Evolutionary conservation across 148 eudicot species (phyloP).

Genomic region (Chenopodium album): DNA sequence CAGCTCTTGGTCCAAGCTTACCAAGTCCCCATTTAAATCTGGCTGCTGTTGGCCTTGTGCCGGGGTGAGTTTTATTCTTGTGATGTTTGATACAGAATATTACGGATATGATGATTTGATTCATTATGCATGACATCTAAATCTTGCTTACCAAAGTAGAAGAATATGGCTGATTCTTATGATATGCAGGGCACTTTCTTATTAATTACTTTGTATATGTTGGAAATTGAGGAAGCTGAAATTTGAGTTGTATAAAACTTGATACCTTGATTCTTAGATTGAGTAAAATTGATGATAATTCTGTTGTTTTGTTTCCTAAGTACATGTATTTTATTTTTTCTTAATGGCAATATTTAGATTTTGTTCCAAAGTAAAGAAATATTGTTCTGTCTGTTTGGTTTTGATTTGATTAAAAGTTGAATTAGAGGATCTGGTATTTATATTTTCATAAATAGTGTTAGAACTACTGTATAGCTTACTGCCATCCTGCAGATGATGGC

Average conservation of each 20-base stretch:
- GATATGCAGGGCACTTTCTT: not conserved
- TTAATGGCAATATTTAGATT: not conserved
- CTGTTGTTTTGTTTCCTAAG: not conserved
- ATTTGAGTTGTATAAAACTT: not conserved
- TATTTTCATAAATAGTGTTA: not conserved
- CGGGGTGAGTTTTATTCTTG: constrained; percentile 50
- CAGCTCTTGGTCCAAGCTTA: constrained; percentile 87
- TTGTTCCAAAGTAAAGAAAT: not conserved
- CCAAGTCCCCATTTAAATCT: constrained; percentile 79
- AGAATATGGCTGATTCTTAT: not conserved
- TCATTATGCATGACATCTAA: not conserved
- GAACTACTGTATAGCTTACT: not conserved
- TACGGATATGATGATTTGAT: not conserved
- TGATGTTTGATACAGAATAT: not conserved
- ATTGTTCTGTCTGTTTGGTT: not conserved
- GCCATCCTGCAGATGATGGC: not conserved
- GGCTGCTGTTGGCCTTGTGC: constrained; percentile 82
- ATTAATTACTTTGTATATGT: not conserved
- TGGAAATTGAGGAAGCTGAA: not conserved
- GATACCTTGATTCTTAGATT: not conserved
- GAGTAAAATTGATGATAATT: not conserved
- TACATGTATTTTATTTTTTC: too few relatives aligned
- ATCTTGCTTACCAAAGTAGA: not conserved
- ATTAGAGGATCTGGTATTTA: not conserved
- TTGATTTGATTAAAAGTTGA: not conserved